Evolutionary conservation across 2,329 filamentous ascomycete species (phyloP).

Genomic region (Apiospora malaysiana): DNA sequence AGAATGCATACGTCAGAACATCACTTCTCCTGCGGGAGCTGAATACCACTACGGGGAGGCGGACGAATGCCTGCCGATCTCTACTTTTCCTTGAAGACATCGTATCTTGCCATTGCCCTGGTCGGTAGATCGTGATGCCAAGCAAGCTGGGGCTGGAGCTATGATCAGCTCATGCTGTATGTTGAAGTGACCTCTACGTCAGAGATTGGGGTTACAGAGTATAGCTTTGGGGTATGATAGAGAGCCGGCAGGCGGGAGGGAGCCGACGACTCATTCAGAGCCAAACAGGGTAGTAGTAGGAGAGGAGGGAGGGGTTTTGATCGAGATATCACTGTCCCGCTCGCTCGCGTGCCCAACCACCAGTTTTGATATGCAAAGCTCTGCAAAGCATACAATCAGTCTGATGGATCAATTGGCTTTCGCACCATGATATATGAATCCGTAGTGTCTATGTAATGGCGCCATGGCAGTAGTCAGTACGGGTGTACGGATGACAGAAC

Average conservation of each 20-base stretch:
- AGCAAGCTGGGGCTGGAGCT: background rate
- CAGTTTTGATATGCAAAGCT: background rate
- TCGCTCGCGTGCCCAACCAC: background rate
- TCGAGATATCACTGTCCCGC: background rate
- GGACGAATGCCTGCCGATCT: background rate
- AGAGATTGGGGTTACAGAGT: background rate
- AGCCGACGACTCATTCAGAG: background rate
- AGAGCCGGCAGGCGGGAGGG: background rate
- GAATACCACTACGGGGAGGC: background rate
- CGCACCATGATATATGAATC: background rate
- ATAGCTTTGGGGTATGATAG: background rate
- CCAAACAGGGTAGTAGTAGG: background rate
- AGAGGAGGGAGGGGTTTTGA: background rate
- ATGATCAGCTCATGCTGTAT: background rate
- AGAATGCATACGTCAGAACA: background rate
- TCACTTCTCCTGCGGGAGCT: background rate
- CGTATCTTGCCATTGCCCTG: background rate
- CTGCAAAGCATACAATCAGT: background rate
- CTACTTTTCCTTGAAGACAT: background rate
- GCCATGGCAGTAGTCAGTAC: background rate
- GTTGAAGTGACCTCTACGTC: slow-evolving; percentile 2
- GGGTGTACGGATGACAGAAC: background rate
- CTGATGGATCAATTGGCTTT: slow-evolving; percentile 17
- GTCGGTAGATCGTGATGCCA: background rate
- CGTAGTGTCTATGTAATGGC: background rate